phyloP scores from a whole-genome alignment of 2,329 filamentous ascomycete genomes.

The Aspergillus luchuensis region DNA sequence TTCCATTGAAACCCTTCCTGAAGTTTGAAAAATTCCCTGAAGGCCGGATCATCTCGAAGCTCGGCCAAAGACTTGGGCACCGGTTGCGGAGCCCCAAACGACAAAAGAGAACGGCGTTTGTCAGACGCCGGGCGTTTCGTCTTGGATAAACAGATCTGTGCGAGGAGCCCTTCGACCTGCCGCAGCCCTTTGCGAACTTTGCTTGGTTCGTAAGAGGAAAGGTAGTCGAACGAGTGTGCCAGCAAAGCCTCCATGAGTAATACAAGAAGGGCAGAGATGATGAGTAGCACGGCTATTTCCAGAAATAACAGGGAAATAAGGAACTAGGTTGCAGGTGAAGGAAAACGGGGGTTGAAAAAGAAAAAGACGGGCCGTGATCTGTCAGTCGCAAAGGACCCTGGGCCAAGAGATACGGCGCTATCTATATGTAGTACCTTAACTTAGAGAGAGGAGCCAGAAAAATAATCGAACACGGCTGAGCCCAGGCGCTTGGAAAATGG shows the following conservation, averaged over 20 bases:
- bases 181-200: constrained; percentile 93
- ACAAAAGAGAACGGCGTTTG: constrained; percentile 46
- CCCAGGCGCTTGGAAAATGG: constrained; percentile 11
- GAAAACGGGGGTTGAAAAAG: constrained; percentile 1
- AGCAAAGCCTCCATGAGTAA: constrained; percentile 81
- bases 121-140: constrained; percentile 43
- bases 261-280: background rate
- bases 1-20: constrained; percentile 99
- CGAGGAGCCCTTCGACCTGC: constrained; percentile 90
- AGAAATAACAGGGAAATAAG: background rate
- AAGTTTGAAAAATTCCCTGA: constrained; percentile 92
- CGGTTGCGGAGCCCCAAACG: constrained; percentile 44
- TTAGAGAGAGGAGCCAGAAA: background rate
- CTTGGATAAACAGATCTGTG: constrained; percentile 83
- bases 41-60: constrained; percentile 79
- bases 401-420: constrained; percentile 9
- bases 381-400: constrained; percentile 1
- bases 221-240: constrained; percentile 92
- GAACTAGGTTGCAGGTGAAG: constrained; percentile 2
- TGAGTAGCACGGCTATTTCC: constrained; percentile 3
- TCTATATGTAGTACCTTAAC: constrained; percentile 5
- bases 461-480: constrained; percentile 7
- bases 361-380: constrained; percentile 8
- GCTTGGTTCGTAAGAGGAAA: constrained; percentile 84
- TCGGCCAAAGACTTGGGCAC: constrained; percentile 66